Percentiles rank a stretch among this genome's conserved stretches.
Conservation (phyloP, 345 rosid genomes). For the Turnera subulata region DNA sequence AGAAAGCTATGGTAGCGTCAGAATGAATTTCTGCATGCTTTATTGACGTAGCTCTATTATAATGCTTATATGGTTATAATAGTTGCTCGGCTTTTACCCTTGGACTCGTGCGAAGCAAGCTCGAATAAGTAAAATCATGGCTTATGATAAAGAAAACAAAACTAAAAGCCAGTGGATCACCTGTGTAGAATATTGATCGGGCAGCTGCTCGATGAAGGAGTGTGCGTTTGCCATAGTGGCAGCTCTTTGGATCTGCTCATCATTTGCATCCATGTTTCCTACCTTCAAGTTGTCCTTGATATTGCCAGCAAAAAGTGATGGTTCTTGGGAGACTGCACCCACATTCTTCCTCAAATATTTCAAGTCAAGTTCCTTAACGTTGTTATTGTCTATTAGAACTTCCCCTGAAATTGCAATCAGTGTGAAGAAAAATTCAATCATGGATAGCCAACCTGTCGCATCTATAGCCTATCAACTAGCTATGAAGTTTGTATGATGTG, state of each 20-base stretch:
- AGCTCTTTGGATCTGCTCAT: conserved; percentile 40
- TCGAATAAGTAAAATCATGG: no score
- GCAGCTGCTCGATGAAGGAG: conserved; percentile 46
- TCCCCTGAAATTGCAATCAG: conserved; percentile 32
- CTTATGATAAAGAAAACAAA: no score
- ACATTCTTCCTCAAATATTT: conserved; percentile 44
- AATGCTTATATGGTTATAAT: background rate
- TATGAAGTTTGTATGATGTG: no score
- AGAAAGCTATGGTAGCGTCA: no score
- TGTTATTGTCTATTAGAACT: conserved; percentile 42
- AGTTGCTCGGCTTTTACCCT: background rate
- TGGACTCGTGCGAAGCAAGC: no score
- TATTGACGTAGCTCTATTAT: no score
- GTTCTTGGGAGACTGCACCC: conserved; percentile 61
- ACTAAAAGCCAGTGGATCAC: conserved; percentile 10
- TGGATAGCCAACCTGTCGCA: background rate
- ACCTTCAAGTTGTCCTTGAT: conserved; percentile 53
- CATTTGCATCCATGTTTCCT: conserved; percentile 53
- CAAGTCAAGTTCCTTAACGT: conserved; percentile 51
- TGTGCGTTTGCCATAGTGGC: conserved; percentile 57
- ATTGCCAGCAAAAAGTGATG: conserved; percentile 56
- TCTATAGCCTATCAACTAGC: no score
- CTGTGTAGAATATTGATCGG: conserved; percentile 49
- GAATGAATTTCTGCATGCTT: no score
- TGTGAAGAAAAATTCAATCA: no score